Percentiles rank a stretch among this genome's conserved stretches.
phyloP scores from a whole-genome alignment of 768 basidiomycete genomes.

The Leccinellum luteum region DNA sequence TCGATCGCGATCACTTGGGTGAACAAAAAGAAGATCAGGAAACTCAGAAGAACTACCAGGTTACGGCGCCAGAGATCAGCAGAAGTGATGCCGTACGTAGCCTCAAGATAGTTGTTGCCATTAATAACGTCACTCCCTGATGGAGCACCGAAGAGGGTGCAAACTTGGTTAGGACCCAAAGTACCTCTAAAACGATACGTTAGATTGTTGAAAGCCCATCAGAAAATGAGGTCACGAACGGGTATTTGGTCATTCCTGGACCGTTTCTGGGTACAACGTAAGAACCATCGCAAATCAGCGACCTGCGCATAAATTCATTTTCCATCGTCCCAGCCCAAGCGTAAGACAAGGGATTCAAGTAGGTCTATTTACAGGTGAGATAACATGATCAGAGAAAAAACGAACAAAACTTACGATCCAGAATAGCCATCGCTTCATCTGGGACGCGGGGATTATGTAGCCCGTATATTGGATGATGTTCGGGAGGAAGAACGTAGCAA shows the following conservation, averaged over 20 bases:
- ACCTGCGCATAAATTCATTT: slow-evolving; percentile 78
- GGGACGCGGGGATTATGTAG: slow-evolving; percentile 62
- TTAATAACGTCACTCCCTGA: slow-evolving; percentile 53
- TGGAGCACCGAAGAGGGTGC: slow-evolving; percentile 68
- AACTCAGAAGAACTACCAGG: slow-evolving; percentile 67
- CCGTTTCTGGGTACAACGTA: slow-evolving; percentile 66
- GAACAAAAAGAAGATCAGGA: slow-evolving; percentile 67
- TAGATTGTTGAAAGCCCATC: neutral
- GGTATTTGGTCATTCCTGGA: slow-evolving; percentile 54
- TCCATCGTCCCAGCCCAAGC: slow-evolving; percentile 78
- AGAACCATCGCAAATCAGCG: slow-evolving; percentile 61
- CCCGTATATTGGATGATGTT: slow-evolving; percentile 74
- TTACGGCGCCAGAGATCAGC: slow-evolving; percentile 64
- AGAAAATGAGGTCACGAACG: slow-evolving; percentile 39
- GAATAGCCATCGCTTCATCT: slow-evolving; percentile 81
- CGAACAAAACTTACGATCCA: slow-evolving; percentile 61
- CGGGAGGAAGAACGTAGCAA: slow-evolving; percentile 69
- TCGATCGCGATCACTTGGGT: slow-evolving; percentile 68
- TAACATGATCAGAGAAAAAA: neutral
- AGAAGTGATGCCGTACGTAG: slow-evolving; percentile 47
- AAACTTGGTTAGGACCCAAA: slow-evolving; percentile 69
- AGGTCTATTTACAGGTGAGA: slow-evolving; percentile 45
- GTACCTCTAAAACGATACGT: slow-evolving; percentile 37
- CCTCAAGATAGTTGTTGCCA: slow-evolving; percentile 61
- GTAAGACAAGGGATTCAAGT: slow-evolving; percentile 76